Conservation (phyloP, 495 filamentous ascomycete species). For the Xylaria flabelliformis region DNA sequence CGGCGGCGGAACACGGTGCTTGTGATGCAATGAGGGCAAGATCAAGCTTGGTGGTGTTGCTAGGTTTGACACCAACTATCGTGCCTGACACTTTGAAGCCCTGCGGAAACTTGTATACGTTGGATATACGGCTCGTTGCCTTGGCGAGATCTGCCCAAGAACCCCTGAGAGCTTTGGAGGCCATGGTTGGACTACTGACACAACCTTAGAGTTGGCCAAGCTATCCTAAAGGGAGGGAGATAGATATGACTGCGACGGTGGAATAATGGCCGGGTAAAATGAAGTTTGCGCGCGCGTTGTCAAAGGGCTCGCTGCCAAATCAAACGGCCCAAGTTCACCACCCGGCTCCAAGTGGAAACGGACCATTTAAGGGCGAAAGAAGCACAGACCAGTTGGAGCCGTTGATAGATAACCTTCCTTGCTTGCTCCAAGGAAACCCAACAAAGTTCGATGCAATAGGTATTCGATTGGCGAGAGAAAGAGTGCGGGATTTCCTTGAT, state of each 20-base stretch:
- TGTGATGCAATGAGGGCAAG: constrained; percentile 89
- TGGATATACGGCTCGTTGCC: constrained; percentile 25
- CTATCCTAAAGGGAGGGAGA: neutral
- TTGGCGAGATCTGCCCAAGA: constrained; percentile 27
- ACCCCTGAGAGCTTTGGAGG: constrained; percentile 22
- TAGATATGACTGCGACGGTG: neutral
- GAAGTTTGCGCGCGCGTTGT: neutral
- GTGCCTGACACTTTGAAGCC: constrained; percentile 88
- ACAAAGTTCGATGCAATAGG: neutral
- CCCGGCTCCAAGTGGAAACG: constrained; percentile 10
- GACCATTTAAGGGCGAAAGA: constrained; percentile 2
- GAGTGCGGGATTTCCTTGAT: constrained; percentile 9
- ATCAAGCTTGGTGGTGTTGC: constrained; percentile 87
- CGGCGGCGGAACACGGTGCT: constrained; percentile 86
- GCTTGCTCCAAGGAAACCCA: neutral
- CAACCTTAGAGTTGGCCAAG: neutral
- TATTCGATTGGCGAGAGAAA: neutral
- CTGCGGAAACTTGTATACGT: constrained; percentile 80
- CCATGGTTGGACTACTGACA: constrained; percentile 10
- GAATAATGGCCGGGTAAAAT: neutral
- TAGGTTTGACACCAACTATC: constrained; percentile 91
- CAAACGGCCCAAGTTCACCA: constrained; percentile 2
- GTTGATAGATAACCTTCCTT: constrained; percentile 2
- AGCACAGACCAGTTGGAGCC: constrained; percentile 26
- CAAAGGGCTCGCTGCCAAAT: constrained; percentile 7